These are phyloP conservation scores for Capsella bursapastoris DNA, from an alignment of 345 rosid genomes.

Conservation along the genomic window DNA sequence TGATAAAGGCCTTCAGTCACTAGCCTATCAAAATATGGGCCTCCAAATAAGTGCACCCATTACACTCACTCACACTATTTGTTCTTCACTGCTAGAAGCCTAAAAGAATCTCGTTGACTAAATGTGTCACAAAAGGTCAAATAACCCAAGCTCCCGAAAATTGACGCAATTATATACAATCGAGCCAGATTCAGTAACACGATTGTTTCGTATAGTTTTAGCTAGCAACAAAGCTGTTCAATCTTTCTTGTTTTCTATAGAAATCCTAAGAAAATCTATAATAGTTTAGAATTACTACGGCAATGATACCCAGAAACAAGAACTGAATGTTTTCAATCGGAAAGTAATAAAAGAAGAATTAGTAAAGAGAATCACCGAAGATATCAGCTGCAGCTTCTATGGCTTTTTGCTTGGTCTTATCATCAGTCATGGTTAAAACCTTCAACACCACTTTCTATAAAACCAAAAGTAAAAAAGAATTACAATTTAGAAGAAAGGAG, in stretches of 20 bases:
- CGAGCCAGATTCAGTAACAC: background rate
- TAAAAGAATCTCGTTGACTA: slow-evolving; percentile 21
- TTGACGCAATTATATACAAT: slow-evolving; percentile 1
- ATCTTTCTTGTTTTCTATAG: too few species aligned
- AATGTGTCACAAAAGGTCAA: slow-evolving; percentile 17
- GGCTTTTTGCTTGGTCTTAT: slow-evolving; percentile 88
- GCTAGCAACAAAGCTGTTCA: too few species aligned
- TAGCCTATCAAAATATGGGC: background rate
- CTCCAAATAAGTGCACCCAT: background rate
- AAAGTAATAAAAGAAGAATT: background rate
- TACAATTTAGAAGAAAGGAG: background rate
- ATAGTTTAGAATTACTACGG: background rate
- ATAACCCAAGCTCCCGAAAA: slow-evolving; percentile 18
- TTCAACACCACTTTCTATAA: slow-evolving; percentile 72
- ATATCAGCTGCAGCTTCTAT: slow-evolving; percentile 92
- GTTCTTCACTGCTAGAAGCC: background rate
- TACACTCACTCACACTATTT: background rate
- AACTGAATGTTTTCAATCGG: background rate
- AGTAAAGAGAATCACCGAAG: slow-evolving; percentile 49
- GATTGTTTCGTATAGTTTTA: background rate
- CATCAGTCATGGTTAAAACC: slow-evolving; percentile 92
- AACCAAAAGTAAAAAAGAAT: background rate
- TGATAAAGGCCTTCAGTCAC: too few species aligned
- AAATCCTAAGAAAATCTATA: background rate
- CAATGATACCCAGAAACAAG: background rate